These are phyloP conservation scores for Leucocoprinus birnbaumii DNA, from an alignment of 768 basidiomycete species.

Conservation along the genomic window DNA sequence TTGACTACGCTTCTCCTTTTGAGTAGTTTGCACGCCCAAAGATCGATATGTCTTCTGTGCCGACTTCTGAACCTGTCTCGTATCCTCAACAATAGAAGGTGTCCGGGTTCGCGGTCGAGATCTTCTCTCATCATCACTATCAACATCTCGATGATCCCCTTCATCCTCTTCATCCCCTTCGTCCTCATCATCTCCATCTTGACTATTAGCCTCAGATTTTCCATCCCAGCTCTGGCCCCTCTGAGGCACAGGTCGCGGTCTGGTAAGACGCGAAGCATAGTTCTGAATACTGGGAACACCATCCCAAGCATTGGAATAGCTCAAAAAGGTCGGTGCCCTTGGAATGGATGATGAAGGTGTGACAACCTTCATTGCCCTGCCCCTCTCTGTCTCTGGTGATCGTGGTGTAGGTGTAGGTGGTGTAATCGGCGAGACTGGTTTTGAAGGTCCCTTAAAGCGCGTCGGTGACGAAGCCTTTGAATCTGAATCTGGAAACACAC, in stretches of 20 bases:
- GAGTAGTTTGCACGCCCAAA: conserved; percentile 69
- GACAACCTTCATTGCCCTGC: conserved; percentile 18
- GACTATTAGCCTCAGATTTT: conserved; percentile 63
- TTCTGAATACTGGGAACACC: conserved; percentile 72
- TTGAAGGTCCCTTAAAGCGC: too few relatives aligned
- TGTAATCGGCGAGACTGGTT: background rate
- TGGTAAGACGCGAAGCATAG: conserved; percentile 62
- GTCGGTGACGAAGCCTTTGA: too few relatives aligned
- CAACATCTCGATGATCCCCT: conserved; percentile 28
- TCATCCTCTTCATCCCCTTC: conserved; percentile 60
- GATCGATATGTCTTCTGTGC: conserved; percentile 52
- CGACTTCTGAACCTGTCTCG: conserved; percentile 34
- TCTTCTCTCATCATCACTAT: conserved; percentile 21
- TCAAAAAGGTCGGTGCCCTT: conserved; percentile 56
- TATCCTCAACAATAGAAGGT: conserved; percentile 29
- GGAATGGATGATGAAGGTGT: conserved; percentile 42
- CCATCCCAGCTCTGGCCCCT: conserved; percentile 48
- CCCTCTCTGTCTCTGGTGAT: conserved; percentile 31
- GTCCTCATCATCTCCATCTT: conserved; percentile 82
- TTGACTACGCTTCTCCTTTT: conserved; percentile 49
- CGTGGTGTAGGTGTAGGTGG: conserved; percentile 25
- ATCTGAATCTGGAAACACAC: too few relatives aligned
- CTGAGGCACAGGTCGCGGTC: conserved; percentile 38
- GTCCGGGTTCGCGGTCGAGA: conserved; percentile 29
- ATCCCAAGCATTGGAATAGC: conserved; percentile 87